Conservation (phyloP, 2,329 filamentous ascomycete genomes). For the Penicillium sp. region DNA sequence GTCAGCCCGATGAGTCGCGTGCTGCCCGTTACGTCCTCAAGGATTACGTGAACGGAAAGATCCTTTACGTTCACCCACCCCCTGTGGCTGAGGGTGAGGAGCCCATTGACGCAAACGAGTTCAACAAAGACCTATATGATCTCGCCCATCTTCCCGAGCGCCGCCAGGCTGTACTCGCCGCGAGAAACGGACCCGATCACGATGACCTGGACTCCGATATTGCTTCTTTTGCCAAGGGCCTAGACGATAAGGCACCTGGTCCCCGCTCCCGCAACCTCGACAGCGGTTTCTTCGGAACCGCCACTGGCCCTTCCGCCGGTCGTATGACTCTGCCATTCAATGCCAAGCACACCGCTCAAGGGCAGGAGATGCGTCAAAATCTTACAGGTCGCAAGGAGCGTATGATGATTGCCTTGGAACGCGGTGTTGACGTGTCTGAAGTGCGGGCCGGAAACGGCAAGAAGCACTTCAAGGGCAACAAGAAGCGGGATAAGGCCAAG, state of each 20-base stretch:
- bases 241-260: constrained; percentile 54
- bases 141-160: constrained; percentile 78
- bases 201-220: constrained; percentile 40
- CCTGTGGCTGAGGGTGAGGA: constrained; percentile 50
- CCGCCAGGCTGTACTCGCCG: constrained; percentile 62
- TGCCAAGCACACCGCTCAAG: constrained; percentile 84
- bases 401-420: constrained; percentile 78
- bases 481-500: constrained; percentile 36
- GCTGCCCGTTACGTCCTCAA: constrained; percentile 89
- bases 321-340: constrained; percentile 81
- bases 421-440: constrained; percentile 79
- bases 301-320: constrained; percentile 58
- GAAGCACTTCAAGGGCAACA: constrained; percentile 68
- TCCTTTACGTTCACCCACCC: constrained; percentile 88
- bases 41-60: constrained; percentile 95
- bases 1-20: constrained; percentile 89
- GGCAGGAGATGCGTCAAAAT: constrained; percentile 68
- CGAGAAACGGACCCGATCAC: constrained; percentile 46
- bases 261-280: constrained; percentile 77
- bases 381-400: constrained; percentile 79
- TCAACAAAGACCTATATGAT: constrained; percentile 90
- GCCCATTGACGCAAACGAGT: constrained; percentile 68
- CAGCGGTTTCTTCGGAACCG: constrained; percentile 80
- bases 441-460: constrained; percentile 65
- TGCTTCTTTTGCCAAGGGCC: constrained; percentile 5